Evolutionary conservation across 331 rosid species (phyloP).

Genomic region (Stylosanthes scabra): DNA sequence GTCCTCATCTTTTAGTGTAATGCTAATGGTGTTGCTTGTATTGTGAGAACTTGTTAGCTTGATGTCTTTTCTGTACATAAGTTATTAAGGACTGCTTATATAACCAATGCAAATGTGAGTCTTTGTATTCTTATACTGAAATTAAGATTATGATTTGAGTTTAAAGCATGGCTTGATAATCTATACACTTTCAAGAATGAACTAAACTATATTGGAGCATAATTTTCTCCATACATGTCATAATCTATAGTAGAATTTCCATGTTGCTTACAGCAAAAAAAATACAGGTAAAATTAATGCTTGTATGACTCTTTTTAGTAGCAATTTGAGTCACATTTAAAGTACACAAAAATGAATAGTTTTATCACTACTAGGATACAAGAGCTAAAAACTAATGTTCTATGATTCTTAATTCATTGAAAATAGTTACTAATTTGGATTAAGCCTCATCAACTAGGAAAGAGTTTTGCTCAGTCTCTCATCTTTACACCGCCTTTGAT

Average conservation of each 20-base stretch:
- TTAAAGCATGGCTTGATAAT: conserved; percentile 8
- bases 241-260: neutral
- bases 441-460: conserved; percentile 29
- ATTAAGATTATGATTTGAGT: conserved; percentile 5
- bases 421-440: conserved; percentile 6
- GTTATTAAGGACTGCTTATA: neutral
- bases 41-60: conserved; percentile 18
- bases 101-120: neutral
- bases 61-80: conserved; percentile 1
- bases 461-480: conserved; percentile 60
- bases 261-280: neutral
- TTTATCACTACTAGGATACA: neutral
- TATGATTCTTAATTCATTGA: neutral
- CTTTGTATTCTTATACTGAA: neutral
- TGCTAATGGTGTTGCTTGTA: conserved; percentile 5
- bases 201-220: neutral
- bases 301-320: too few species aligned
- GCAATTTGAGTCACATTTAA: too few species aligned
- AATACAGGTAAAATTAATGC: too few species aligned
- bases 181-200: conserved; percentile 2
- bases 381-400: neutral
- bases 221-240: neutral
- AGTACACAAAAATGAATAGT: too few species aligned
- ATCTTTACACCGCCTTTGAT: conserved; percentile 75
- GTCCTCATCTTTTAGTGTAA: conserved; percentile 11